Conservation (phyloP, 768 basidiomycete genomes). For the Ramaria sp. region DNA sequence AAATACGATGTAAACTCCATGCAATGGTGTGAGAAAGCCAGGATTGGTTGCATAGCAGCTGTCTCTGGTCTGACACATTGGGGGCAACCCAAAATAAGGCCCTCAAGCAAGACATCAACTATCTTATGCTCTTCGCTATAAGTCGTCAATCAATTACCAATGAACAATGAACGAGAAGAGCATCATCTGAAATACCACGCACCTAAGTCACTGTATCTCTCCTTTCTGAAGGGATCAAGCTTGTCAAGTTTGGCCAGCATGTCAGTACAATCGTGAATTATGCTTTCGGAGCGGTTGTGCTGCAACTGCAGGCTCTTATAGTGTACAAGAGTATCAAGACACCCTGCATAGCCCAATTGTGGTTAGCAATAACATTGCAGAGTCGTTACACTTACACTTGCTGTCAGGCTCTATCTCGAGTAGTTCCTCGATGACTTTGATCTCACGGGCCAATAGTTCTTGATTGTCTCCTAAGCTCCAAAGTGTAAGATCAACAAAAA, state of each 20-base stretch:
- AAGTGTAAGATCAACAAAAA: not conserved
- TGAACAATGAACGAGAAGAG: not conserved
- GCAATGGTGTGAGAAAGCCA: too few species aligned
- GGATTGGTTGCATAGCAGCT: too few species aligned
- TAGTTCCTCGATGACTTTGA: conserved; percentile 69
- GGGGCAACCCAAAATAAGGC: too few species aligned
- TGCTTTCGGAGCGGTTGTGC: conserved; percentile 20
- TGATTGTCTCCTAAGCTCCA: conserved; percentile 43
- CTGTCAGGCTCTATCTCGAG: conserved; percentile 84
- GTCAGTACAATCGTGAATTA: conserved; percentile 35
- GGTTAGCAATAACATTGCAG: not conserved
- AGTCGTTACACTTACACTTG: conserved; percentile 51
- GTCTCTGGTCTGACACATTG: too few species aligned
- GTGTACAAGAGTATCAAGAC: conserved; percentile 82
- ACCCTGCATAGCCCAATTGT: conserved; percentile 47
- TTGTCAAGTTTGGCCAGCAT: conserved; percentile 44
- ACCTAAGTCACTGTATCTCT: conserved; percentile 55
- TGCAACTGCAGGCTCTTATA: conserved; percentile 65
- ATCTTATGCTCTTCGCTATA: not conserved
- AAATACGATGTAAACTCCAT: too few species aligned
- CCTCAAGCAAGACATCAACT: not conserved
- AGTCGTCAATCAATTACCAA: not conserved
- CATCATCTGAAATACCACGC: not conserved
- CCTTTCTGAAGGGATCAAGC: conserved; percentile 55
- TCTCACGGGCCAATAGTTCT: conserved; percentile 58